A percentile compares a stretch with the other conserved stretches of the same genome.
These are phyloP conservation scores for Botryotinia globosa DNA, from an alignment of 2,329 filamentous ascomycete genomes.

Conservation along the genomic window DNA sequence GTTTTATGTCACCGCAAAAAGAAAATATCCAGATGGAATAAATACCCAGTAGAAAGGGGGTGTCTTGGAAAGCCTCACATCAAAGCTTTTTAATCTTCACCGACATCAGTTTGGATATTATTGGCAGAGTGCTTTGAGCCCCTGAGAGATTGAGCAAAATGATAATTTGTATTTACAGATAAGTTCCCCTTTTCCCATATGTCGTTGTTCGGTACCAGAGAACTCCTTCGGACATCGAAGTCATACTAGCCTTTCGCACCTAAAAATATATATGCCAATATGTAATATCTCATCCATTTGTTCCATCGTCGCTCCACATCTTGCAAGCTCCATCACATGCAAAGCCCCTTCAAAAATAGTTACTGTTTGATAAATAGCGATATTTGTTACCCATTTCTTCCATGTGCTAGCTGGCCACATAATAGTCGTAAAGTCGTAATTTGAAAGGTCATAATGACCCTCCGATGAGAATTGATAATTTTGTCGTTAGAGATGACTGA, in stretches of 20 bases:
- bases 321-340: slow-evolving; percentile 5
- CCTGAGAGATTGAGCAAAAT: neutral
- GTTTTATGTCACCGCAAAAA: slow-evolving; percentile 2
- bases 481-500: neutral
- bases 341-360: slow-evolving; percentile 10
- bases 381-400: slow-evolving; percentile 11
- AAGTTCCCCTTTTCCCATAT: slow-evolving; percentile 1
- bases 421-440: slow-evolving; percentile 7
- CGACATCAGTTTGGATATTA: neutral
- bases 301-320: neutral
- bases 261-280: slow-evolving; percentile 18
- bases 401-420: neutral
- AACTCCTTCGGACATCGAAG: neutral
- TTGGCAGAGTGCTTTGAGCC: neutral
- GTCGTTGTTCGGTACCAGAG: neutral
- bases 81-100: slow-evolving; percentile 2
- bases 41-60: neutral
- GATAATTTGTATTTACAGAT: slow-evolving; percentile 17
- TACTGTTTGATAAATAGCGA: slow-evolving; percentile 15
- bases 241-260: neutral
- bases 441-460: neutral
- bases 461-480: slow-evolving; percentile 2
- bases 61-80: neutral
- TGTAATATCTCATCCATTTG: neutral
- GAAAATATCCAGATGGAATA: neutral